Evolutionary conservation across 2,329 filamentous ascomycete genomes (phyloP), one percentile per base, ranked within the genome.

Genomic region (Ceratocystis cacaofunesta): DNA sequence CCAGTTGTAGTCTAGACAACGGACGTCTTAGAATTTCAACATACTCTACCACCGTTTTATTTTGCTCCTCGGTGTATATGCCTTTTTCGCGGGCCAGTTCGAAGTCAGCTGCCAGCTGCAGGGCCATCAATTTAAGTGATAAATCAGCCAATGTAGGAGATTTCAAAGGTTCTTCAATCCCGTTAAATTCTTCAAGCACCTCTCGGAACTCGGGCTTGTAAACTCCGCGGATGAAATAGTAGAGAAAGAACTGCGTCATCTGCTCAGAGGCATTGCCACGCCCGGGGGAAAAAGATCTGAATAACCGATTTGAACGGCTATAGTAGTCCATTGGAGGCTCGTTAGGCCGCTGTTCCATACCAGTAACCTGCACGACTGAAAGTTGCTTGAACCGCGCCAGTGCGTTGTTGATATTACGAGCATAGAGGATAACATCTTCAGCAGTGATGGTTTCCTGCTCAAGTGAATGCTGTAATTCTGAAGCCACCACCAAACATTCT

Each of bases 71-170:
- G 1, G 22, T 70, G 30, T 83, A 86, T 1, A 78, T 65, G 10
- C 75, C 74, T 43, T 78, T 79, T 22, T 77, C 75, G 2, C 85
- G 69, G 2, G 81, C 82, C 66, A 74, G 77, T 69, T 84, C 79
- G 66, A 85, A 81, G 61, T 85, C 81, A 25, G 73, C 71, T 4
- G 79, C 82, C 32, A 86, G 76, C 69, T 85, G 80, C 17, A 85
- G 71, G 62, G 76, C 77, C 70, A 81, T 81, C 72, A 86, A 84
- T 44, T 75, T 75, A 64, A 76, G 76, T 1, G 77, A 75, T 5
- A 82, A 72, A 1, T 75, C 75, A 19, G 73, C 74, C 17, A 85
- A 70, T 12, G 65, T 67, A 3, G 62, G 62, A 17, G 57, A 62
- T 19, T 61, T 17, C 8, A 55, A 25, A 4, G 36, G 50, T 17